phyloP scores from a whole-genome alignment of 176 grass and related monocot genomes.

The Aechmea fasciata region DNA sequence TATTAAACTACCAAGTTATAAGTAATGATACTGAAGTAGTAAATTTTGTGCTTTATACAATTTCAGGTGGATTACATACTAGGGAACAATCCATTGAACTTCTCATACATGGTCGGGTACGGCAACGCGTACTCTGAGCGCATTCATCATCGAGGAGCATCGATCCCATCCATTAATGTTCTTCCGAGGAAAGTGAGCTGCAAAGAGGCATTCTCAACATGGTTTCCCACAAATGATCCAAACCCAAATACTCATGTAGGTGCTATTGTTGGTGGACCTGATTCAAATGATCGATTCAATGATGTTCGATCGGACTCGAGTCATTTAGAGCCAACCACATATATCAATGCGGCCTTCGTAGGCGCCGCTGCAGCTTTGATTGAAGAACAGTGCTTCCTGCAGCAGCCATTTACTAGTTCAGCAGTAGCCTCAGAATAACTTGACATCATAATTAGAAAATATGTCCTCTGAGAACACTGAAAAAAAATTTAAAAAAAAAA shows the following conservation, averaged over 20 bases:
- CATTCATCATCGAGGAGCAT: slow-evolving; percentile 44
- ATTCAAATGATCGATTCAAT: slow-evolving; percentile 35
- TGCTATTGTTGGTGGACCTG: slow-evolving; percentile 36
- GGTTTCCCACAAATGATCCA: slow-evolving; percentile 9
- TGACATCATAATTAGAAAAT: too few species aligned
- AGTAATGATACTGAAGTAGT: background rate
- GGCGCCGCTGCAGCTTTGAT: slow-evolving; percentile 33
- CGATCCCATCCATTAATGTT: slow-evolving; percentile 31
- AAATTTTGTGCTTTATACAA: background rate
- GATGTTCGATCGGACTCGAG: slow-evolving; percentile 38
- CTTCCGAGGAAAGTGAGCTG: slow-evolving; percentile 36
- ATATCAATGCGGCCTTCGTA: slow-evolving; percentile 52
- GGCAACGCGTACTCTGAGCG: slow-evolving; percentile 18
- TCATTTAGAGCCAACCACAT: slow-evolving; percentile 41
- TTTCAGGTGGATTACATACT: slow-evolving; percentile 55
- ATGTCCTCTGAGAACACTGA: too few species aligned
- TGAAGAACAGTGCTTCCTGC: background rate
- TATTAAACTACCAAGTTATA: background rate
- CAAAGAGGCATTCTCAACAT: slow-evolving; percentile 38
- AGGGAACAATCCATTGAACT: slow-evolving; percentile 31
- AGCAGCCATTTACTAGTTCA: background rate
- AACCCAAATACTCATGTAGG: slow-evolving; percentile 43
- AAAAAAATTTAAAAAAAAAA: too few species aligned
- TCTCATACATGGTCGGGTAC: slow-evolving; percentile 43
- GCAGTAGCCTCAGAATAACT: too few species aligned